Base-by-base conservation (phyloP, 768 basidiomycete species). In the Pholiota molesta region DNA sequence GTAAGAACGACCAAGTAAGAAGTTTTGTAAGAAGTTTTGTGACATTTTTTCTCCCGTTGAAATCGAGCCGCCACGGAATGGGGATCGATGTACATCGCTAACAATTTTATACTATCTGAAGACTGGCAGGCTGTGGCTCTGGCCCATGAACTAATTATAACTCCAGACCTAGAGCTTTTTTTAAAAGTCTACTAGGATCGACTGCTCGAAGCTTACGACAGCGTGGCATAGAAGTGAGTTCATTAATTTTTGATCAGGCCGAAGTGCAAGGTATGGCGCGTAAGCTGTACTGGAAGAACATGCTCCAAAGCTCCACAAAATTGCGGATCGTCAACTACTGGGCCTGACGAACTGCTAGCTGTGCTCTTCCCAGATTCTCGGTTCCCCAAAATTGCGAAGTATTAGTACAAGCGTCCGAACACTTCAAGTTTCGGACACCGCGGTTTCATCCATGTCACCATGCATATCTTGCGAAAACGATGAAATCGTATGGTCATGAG, bases 241-340 rank as follows among this genome's bases (percentile, higher is more conserved):
- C 19, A 21, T n/a, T 60, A 40, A 35, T 28, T 19, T 26, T 39
- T 60, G 59, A 60, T 60, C 23, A 53, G 42, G 42, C 54, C 59
- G 39, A 49, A 17, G 37, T 57, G 19, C 40, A 57, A 57, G 61
- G 37, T 31, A 28, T 57, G 42, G 59, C 56, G 44, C 4, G 56
- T 47, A 57, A 57, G 56, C 56, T 47, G 44, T 31, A 13, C 17
- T n/a, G 16, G 17, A 45, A 44, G 49, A 29, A 57, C 42, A 52
- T 33, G 26, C 17, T 29, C 28, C 14, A 31, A n/a, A 45, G 52
- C 51, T 31, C 39, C 59, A 45, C 44, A 45, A 57, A 31, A 45
- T 57, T 26, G 29, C 55, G 55, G 55, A 57, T 57, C 40, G 44
- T 31, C 55, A 28, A 17, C 26, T 33, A 57, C n/a, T 23, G 23